A percentile compares a stretch with the other conserved stretches of the same genome.
Conservation (phyloP, 768 basidiomycete species). For the Kwoniella botswanensis region DNA sequence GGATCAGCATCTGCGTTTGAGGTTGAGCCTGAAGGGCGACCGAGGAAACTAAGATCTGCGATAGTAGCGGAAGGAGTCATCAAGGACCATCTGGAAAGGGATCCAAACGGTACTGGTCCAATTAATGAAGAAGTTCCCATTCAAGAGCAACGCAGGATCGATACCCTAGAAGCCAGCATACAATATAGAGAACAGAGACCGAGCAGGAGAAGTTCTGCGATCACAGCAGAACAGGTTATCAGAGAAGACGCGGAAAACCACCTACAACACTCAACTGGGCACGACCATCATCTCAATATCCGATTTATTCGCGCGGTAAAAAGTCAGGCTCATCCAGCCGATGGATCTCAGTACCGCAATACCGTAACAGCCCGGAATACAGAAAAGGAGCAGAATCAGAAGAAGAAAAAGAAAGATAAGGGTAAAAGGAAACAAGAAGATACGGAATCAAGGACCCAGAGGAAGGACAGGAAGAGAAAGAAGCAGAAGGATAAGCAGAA, state of each 20-base stretch:
- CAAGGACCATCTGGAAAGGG: not conserved
- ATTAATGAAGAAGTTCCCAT: not conserved
- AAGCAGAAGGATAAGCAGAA: too few species aligned
- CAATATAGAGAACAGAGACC: not conserved
- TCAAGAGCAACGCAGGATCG: not conserved
- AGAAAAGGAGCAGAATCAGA: not conserved
- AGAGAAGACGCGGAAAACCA: not conserved
- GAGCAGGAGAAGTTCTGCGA: not conserved
- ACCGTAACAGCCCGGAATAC: not conserved
- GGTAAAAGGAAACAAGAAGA: not conserved
- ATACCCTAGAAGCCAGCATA: not conserved
- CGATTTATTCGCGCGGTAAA: not conserved
- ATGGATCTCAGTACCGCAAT: not conserved
- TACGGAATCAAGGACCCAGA: not conserved
- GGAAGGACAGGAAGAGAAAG: not conserved
- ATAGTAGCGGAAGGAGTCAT: not conserved
- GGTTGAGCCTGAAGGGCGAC: not conserved
- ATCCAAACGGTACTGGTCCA: not conserved
- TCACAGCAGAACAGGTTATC: not conserved
- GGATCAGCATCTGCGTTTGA: not conserved
- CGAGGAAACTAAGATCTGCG: not conserved
- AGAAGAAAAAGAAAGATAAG: not conserved
- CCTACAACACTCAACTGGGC: not conserved
- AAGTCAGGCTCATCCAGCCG: not conserved
- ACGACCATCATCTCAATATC: not conserved